These are phyloP conservation scores for Epichloe uncinata DNA, from an alignment of 2,329 filamentous ascomycete genomes.

Conservation along the genomic window DNA sequence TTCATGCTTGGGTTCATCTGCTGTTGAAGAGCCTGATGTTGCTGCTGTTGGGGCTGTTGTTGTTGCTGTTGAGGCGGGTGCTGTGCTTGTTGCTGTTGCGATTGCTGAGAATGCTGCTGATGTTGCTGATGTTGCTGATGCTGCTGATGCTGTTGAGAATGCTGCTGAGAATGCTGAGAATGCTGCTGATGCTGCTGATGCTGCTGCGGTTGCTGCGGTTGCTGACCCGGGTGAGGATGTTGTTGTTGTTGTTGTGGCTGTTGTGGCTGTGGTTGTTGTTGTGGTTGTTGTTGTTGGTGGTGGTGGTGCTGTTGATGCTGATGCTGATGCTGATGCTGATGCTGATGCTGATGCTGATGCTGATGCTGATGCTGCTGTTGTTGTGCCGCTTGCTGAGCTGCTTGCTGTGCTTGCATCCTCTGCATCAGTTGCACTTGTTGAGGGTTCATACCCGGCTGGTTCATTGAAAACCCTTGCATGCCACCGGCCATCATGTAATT, in stretches of 20 bases:
- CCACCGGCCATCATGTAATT: constrained; percentile 38
- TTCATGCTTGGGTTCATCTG: constrained; percentile 10
- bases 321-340: constrained; percentile 18
- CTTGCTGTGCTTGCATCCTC: constrained; percentile 24
- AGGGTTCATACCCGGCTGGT: constrained; percentile 34
- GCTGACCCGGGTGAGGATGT: constrained; percentile 19
- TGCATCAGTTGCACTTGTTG: constrained; percentile 32
- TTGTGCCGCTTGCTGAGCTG: constrained; percentile 9
- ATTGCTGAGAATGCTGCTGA: constrained; percentile 16
- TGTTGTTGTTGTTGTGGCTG: constrained; percentile 16
- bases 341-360: constrained; percentile 20
- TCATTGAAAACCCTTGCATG: constrained; percentile 45
- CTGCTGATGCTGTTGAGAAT: no score
- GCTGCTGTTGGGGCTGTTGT: constrained; percentile 9
- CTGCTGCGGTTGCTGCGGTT: no score
- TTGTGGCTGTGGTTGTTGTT: constrained; percentile 11
- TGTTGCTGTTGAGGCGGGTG: constrained; percentile 8
- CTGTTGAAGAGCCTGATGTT: constrained; percentile 12
- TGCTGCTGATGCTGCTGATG: no score
- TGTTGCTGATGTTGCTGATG: no score
- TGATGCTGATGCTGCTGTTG: constrained; percentile 24
- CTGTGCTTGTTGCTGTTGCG: constrained; percentile 12
- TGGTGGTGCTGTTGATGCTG: constrained; percentile 18
- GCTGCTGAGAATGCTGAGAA: no score
- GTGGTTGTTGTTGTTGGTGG: no score